Base-by-base conservation (phyloP, 176 grass and related monocot species). In the Avena eriantha region DNA sequence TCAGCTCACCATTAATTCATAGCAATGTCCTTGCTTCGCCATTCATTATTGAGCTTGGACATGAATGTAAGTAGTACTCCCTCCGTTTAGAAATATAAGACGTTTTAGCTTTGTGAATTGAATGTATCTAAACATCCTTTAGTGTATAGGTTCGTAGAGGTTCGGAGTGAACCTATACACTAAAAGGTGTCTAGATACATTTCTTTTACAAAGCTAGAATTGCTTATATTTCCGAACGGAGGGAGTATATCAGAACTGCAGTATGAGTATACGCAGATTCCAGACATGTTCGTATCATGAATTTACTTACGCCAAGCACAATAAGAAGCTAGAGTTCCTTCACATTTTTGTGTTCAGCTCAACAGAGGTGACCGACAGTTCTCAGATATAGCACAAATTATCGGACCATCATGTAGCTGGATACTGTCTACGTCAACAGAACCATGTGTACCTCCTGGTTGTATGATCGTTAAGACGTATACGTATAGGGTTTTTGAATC, bases 381-480 rank as follows among this genome's bases (percentile, higher is more conserved):
- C 63, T 71, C 26, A 55, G 57, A 36, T 58, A 89, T 17, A 45
- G 29, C 46, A 65, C 51, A 73, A 50, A 83, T 86, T 51, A 87
- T 48, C 18, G 64, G 65, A 31, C 17, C 76, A 76, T 72, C 17
- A 4, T 77, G 77, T 23, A 61, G 61, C 65, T 8, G 80, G 74
- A 80, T 80, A 89, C 79, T 86, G 83, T 87, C 68, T 35, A 34
- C 46, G 61, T 76, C 50, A 69, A 73, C 34, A 75, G 56, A 83
- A 72, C 64, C 26, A 31, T 33, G 84, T 53, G 74, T 41, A 41
- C 39, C 83, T 48, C 72, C 41, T 63, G 80, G 57, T 87, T 90
- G 86, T 92, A 89, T 84, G 90, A 95, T 93, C 87, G 70, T 90
- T 88, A 91, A 85, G 82, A n/a, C 60, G 75, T 57, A 86, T 93